phyloP scores from a whole-genome alignment of 257 asterid species.

The Capsicum pubescens region DNA sequence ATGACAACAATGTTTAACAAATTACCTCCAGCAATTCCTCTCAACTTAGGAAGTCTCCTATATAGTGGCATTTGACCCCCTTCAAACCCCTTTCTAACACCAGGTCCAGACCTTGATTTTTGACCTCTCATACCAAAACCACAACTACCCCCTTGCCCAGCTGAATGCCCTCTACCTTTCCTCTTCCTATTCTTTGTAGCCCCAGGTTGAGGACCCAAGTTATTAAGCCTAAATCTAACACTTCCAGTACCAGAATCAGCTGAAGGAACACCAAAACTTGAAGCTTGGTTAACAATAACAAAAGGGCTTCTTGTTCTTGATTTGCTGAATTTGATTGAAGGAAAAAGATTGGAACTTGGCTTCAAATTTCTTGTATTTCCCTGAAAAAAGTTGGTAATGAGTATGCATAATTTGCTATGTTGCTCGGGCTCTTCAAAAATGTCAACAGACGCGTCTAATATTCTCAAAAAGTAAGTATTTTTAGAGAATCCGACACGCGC shows the following conservation, averaged over 20 bases:
- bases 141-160: conserved; percentile 99
- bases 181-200: conserved; percentile 75
- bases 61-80: conserved; percentile 96
- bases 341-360: conserved; percentile 47
- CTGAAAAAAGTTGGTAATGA: conserved; percentile 37
- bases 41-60: conserved; percentile 78
- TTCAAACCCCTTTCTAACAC: conserved; percentile 74
- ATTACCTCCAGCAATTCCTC: conserved; percentile 98
- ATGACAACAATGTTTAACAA: not conserved
- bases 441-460: no score
- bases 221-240: conserved; percentile 71
- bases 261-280: conserved; percentile 31
- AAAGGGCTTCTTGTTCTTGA: conserved; percentile 46
- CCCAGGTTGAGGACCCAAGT: conserved; percentile 89
- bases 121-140: conserved; percentile 81
- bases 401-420: not conserved
- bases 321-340: conserved; percentile 40
- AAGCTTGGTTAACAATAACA: conserved; percentile 36
- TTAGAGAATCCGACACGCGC: no score
- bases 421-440: no score
- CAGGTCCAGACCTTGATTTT: conserved; percentile 99
- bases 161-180: conserved; percentile 93
- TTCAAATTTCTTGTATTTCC: conserved; percentile 62
- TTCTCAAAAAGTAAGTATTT: no score
- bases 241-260: conserved; percentile 13